Evolutionary conservation across 441 rosid species (phyloP).

Genomic region (Kokia cookei): DNA sequence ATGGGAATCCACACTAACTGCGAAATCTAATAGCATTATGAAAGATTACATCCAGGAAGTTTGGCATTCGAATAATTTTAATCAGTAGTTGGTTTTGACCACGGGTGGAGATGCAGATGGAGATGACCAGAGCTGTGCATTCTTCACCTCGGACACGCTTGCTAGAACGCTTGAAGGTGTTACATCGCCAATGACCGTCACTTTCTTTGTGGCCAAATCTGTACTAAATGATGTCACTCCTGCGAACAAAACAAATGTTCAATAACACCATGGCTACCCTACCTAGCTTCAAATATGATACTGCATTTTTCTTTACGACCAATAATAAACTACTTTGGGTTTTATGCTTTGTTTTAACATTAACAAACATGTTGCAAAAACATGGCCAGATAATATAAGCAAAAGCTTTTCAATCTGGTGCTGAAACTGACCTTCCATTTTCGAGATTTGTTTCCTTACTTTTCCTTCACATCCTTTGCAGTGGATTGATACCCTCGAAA

Average conservation of each 20-base stretch:
- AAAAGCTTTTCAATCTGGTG: too few species aligned
- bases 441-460: constrained; percentile 80
- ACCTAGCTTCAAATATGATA: background rate
- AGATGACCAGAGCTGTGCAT: constrained; percentile 81
- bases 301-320: background rate
- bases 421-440: constrained; percentile 69
- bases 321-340: background rate
- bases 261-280: background rate
- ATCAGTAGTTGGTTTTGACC: background rate
- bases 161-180: constrained; percentile 60
- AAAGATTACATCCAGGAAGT: too few species aligned
- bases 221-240: constrained; percentile 84
- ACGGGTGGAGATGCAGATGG: constrained; percentile 3
- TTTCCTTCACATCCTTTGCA: constrained; percentile 97
- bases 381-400: too few species aligned
- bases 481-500: constrained; percentile 81
- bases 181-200: constrained; percentile 71
- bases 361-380: too few species aligned
- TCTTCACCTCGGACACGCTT: constrained; percentile 76
- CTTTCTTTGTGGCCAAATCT: constrained; percentile 79
- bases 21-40: too few species aligned
- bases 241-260: constrained; percentile 11
- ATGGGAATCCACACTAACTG: background rate
- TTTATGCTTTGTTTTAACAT: background rate
- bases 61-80: too few species aligned